Percentiles rank a stretch among this genome's conserved stretches.
These are phyloP conservation scores for Heterobasidion occidentale DNA, from an alignment of 1,284 basidiomycete species.

Conservation along the genomic window DNA sequence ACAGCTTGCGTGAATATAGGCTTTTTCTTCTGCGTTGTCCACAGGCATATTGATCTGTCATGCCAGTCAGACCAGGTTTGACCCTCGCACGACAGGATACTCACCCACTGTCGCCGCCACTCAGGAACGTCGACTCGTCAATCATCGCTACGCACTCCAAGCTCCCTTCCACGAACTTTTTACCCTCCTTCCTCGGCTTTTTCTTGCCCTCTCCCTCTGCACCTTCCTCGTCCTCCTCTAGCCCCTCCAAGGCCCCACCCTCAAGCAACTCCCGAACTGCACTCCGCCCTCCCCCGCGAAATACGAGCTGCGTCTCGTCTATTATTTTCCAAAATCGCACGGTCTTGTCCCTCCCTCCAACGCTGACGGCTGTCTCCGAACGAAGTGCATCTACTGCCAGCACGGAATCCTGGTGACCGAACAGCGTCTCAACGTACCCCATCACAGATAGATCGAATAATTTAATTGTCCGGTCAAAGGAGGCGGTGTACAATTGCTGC, in stretches of 20 bases:
- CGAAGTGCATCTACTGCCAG: constrained; percentile 74
- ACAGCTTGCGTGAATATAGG: constrained; percentile 80
- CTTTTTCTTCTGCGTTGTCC: constrained; percentile 95
- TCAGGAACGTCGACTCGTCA: constrained; percentile 89
- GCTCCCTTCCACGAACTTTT: constrained; percentile 81
- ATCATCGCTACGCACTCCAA: constrained; percentile 92
- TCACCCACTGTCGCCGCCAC: constrained; percentile 93
- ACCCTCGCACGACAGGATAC: constrained; percentile 16
- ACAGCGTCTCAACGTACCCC: constrained; percentile 94
- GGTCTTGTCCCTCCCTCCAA: constrained; percentile 88
- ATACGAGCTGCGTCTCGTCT: constrained; percentile 94
- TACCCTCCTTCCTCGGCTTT: constrained; percentile 24
- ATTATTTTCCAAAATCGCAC: constrained; percentile 95
- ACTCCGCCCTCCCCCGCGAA: constrained; percentile 85
- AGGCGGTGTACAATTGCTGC: constrained; percentile 81
- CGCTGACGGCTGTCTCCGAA: constrained; percentile 80
- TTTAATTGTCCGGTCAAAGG: constrained; percentile 89
- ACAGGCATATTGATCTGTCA: constrained; percentile 79
- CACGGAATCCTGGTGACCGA: constrained; percentile 93
- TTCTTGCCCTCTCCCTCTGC: constrained; percentile 25
- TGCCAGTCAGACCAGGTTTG: constrained; percentile 11
- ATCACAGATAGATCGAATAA: constrained; percentile 81
- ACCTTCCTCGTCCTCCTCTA: constrained; percentile 25
- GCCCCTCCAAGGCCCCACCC: constrained; percentile 56
- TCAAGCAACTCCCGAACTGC: constrained; percentile 75